Base-by-base conservation (phyloP, 2,329 filamentous ascomycete genomes). In the Hymenoscyphus occultus region DNA sequence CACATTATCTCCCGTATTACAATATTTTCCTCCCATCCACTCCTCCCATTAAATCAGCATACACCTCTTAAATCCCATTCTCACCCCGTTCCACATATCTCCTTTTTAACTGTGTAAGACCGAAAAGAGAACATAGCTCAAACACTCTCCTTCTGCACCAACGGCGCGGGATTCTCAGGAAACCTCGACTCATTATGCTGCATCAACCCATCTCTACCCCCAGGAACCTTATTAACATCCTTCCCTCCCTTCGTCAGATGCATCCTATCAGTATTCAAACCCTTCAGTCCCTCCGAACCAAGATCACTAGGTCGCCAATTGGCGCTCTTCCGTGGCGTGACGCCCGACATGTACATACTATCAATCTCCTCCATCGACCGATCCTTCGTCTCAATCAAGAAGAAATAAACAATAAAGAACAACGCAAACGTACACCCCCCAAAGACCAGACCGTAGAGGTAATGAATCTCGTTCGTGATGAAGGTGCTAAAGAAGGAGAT, bases 321-420 rank as follows among this genome's bases (percentile, higher is more conserved):
- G 9, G 74, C 74, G 2, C 71, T 75, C 35, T 74, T 72, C 19
- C 64, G 61, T 28, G 83, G 81, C 71, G 82, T 82, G 70, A 84
- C 80, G 54, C 74, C 75, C 48, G 78, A 71, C 19, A 83, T 80
- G 74, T 93, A 93, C 89, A 92, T 92, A 65, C 84, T 87, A 71
- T 94, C 91, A 63, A 94, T 90, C 75, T 93, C 90, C 78, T 94
- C 91, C 1, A 94, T 81, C 0, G 86, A 88, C 5, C 90, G 84
- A 61, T 88, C 90, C 73, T 90, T 87, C 57, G 85, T 87, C 75
- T 93, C 90, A 64, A 90, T 86, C 61, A 93, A 84, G 75, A 92
- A 92, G 78, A 93, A 90, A 79, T 89, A 93, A 40, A 93, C 88
- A n/a, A 92, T 78, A 0, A 86, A 71, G 0, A 86, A 83, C 0